phyloP scores from a whole-genome alignment of 1,284 basidiomycete species.

The Phaffia rhodozyma region DNA sequence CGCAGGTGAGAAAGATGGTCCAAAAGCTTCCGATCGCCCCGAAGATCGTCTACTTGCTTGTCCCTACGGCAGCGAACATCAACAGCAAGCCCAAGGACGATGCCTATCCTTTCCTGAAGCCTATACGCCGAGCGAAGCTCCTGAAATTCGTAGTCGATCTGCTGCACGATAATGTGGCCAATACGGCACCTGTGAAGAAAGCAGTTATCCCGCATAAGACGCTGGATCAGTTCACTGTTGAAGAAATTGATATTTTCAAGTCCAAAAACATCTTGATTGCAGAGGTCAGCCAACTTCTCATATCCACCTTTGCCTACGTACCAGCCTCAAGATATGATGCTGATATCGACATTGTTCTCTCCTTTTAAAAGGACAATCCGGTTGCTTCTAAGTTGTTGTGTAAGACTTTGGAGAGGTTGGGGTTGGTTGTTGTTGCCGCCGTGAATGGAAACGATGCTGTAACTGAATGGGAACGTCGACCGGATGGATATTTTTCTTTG shows the following conservation, averaged over 20 bases:
- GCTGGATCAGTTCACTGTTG: conserved; percentile 8
- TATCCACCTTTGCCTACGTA: not conserved
- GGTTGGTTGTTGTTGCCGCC: not conserved
- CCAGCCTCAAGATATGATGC: not conserved
- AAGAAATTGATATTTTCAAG: conserved; percentile 1
- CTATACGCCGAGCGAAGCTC: not conserved
- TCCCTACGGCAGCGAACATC: not conserved
- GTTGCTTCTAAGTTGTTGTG: conserved; percentile 3
- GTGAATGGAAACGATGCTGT: conserved; percentile 10
- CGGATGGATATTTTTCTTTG: conserved; percentile 2
- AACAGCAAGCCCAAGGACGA: conserved; percentile 23
- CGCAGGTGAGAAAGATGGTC: too few relatives aligned
- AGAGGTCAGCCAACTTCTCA: not conserved
- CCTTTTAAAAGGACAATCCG: not conserved
- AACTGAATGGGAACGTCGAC: conserved; percentile 2
- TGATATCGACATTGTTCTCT: not conserved
- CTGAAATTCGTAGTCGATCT: conserved; percentile 4
- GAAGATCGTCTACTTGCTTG: conserved; percentile 4
- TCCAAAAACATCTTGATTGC: not conserved
- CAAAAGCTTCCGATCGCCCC: conserved; percentile 33
- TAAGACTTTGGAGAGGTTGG: conserved; percentile 11
- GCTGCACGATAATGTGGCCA: not conserved
- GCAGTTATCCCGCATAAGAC: conserved; percentile 27
- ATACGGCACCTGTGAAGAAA: conserved; percentile 28
- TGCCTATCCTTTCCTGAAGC: not conserved